Evolutionary conservation across 371 early-diverging fungal species (phyloP), one percentile per base, ranked within the genome.

Genomic region (Paramicrosporidium saccamoebae): DNA sequence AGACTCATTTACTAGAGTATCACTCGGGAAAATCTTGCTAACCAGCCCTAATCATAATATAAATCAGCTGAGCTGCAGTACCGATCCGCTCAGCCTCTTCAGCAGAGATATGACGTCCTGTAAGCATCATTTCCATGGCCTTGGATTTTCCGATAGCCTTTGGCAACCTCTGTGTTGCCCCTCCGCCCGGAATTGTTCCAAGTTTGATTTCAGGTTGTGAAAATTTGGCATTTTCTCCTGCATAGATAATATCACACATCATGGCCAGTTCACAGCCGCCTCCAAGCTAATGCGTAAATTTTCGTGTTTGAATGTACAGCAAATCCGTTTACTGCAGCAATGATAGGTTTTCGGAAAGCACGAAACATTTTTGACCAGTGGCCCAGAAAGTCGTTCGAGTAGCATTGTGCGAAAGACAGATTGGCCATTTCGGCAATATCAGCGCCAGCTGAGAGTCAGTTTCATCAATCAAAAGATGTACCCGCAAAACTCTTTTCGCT

Each of bases 201-300:
- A 92, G 59, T 47, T 75, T 90, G 49, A 92, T 90, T 38, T 92
- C 94, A 15, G 94, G 94, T 47, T 92, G 94, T 17, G 82, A 88
- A 43, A 92, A 92, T 24, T 64, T 61, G 17, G 94, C 94, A 33
- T 63, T 72, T 24, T 79, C 79, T 36, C 90, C 88, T 22, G 94
- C 94, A 38, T 88, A 90, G 48, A 92, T 88, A 41, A 90, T 77
- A 49, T 92, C 75, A 46, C 75, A 75, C 81, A 82, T 86, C 90
- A 88, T 90, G 31, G 94, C 90, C 37, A 90, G 56, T 43, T 90
- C 92, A 43, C 92, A 90, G 27, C 92, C 92, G 39, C 92, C 92
- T 26, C 92, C 92, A 14, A 90, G 66, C 56, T 68, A 30, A 16
- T 2, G 12, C 17, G 23, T 7, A 20, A 15, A 11, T 12, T n/a